phyloP scores from a whole-genome alignment of 371 early-diverging fungal species.

The Mycotypha africana region DNA sequence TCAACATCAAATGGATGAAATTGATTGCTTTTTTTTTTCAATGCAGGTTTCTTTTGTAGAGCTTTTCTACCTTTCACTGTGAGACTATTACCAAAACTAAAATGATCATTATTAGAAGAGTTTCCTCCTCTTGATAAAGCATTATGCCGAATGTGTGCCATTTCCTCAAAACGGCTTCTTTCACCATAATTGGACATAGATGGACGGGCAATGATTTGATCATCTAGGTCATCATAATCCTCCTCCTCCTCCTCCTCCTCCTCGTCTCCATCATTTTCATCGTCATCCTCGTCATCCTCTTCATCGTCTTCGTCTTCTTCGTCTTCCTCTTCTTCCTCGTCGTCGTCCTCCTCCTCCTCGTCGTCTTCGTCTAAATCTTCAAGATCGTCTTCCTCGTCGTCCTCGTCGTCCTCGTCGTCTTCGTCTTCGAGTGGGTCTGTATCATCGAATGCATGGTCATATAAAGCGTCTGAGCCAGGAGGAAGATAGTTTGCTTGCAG shows the following conservation, averaged over 20 bases:
- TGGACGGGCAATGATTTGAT: constrained; percentile 11
- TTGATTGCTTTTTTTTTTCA: no score
- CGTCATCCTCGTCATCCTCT: constrained; percentile 45
- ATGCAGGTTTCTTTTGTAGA: no score
- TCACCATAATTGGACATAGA: constrained; percentile 12
- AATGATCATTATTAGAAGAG: constrained; percentile 17
- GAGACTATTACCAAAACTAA: constrained; percentile 64
- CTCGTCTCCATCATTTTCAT: constrained; percentile 46
- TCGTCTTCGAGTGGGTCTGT: constrained; percentile 19
- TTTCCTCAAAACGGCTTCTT: constrained; percentile 20
- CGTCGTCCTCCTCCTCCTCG: constrained; percentile 21
- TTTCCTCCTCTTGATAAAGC: constrained; percentile 4
- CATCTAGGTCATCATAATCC: constrained; percentile 6
- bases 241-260: constrained; percentile 36
- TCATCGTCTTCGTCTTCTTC: constrained; percentile 49
- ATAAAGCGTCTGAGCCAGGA: constrained; percentile 10
- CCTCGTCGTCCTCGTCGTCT: constrained; percentile 21
- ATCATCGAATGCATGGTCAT: constrained; percentile 12
- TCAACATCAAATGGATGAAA: no score
- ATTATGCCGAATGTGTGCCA: constrained; percentile 19
- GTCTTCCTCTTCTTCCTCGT: constrained; percentile 29
- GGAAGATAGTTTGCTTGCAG: constrained; percentile 13
- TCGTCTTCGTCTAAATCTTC: constrained; percentile 20
- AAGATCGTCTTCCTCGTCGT: constrained; percentile 33
- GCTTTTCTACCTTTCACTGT: constrained; percentile 61